Percentiles rank a stretch among this genome's conserved stretches.
These are phyloP conservation scores for Cyanidium caldarium DNA, from an alignment of 23 red algal genomes.

Conservation along the genomic window DNA sequence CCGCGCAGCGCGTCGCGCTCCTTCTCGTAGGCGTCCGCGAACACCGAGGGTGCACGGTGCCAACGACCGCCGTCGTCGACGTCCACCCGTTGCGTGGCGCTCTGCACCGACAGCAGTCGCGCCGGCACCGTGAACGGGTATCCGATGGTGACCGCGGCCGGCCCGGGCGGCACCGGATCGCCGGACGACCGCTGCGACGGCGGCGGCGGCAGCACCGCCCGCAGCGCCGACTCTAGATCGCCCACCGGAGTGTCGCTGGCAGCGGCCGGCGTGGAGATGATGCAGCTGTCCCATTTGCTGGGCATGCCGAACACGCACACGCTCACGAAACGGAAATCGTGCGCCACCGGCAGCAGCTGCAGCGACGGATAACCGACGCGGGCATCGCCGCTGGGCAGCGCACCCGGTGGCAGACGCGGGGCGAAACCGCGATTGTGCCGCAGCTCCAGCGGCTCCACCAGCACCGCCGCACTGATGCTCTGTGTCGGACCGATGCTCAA, in stretches of 20 bases:
- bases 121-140: neutral
- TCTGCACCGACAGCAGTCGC: neutral
- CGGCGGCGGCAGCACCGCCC: neutral
- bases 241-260: neutral
- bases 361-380: constrained; percentile 25
- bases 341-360: neutral
- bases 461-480: constrained; percentile 7
- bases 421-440: constrained; percentile 7
- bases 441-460: neutral
- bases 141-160: neutral
- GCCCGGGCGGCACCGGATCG: neutral
- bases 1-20: too few relatives aligned
- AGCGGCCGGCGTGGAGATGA: neutral
- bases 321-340: constrained; percentile 14
- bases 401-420: constrained; percentile 7
- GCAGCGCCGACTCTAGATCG: neutral
- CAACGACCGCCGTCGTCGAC: too few relatives aligned
- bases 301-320: constrained; percentile 74
- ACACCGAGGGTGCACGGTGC: too few relatives aligned
- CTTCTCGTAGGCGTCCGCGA: too few relatives aligned
- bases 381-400: neutral
- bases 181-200: neutral
- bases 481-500: constrained; percentile 25
- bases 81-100: neutral
- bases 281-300: constrained; percentile 35